phyloP scores from a whole-genome alignment of 352 stramenopile species.

The Stramenopiles sp. region DNA sequence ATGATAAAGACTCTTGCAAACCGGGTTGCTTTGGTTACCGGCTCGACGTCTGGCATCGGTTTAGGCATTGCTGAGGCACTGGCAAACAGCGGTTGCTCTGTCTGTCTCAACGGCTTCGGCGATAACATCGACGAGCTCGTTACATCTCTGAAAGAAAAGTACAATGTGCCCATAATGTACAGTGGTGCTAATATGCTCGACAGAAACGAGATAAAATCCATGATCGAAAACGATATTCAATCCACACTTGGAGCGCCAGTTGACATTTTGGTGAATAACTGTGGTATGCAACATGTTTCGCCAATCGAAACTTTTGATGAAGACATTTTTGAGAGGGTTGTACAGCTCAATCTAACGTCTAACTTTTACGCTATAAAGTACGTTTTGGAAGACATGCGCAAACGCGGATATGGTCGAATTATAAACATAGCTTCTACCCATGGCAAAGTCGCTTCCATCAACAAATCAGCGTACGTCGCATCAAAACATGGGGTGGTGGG shows the following conservation, averaged over 20 bases:
- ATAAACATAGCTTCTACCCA: slow-evolving; percentile 52
- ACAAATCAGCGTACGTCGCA: slow-evolving; percentile 37
- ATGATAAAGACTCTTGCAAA: not conserved
- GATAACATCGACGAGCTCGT: not conserved
- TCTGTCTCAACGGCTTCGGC: not conserved
- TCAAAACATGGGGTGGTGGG: slow-evolving; percentile 63
- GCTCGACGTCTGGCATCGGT: not conserved
- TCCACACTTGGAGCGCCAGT: not conserved
- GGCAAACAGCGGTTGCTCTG: not conserved
- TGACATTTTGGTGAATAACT: slow-evolving; percentile 23
- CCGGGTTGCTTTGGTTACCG: not conserved
- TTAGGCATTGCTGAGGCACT: not conserved
- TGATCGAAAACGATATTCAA: not conserved
- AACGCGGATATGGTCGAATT: slow-evolving; percentile 48
- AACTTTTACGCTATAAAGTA: slow-evolving; percentile 59
- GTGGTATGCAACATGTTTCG: slow-evolving; percentile 21
- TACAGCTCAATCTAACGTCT: slow-evolving; percentile 58
- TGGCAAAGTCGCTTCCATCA: slow-evolving; percentile 21
- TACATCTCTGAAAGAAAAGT: not conserved
- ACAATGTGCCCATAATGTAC: not conserved
- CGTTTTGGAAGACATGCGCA: slow-evolving; percentile 51
- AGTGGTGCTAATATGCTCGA: not conserved
- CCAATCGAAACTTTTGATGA: slow-evolving; percentile 21
- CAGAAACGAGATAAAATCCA: not conserved
- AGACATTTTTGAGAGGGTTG: slow-evolving; percentile 47